Evolutionary conservation across 2,329 filamentous ascomycete species (phyloP), one percentile per base, ranked within the genome.

Genomic region (Knoxdaviesia proteae): DNA sequence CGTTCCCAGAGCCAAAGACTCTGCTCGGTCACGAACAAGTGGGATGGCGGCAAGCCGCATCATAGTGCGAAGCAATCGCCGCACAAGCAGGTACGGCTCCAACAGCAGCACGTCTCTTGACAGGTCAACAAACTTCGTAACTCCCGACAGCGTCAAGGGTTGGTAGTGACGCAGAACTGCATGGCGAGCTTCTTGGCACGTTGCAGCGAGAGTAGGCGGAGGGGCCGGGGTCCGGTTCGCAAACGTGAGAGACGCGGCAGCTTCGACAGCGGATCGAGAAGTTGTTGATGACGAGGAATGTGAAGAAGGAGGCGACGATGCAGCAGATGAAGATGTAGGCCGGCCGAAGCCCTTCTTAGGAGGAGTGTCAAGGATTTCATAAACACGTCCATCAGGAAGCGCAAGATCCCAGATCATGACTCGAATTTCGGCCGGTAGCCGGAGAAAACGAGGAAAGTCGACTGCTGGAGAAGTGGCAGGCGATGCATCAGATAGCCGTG

Each of bases 61-160:
- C 38, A 67, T 52, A 10, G 63, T 61, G 37, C 64, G 63, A 46
- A 65, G 56, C 20, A 67, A 54, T 41, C 62, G 56, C 52, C 64
- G 62, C 48, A 65, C 60, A 40, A 65, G 60, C 6, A 67, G 54
- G 48, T 65, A 67, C 1, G 63, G 63, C 47, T 67, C 64, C 34
- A 67, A 58, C 30, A 67, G 53, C 34, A 67, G 52, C 35, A 67
- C 58, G 46, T 67, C 64, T 34, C 63, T 59, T 32, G 56, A 54
- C 7, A 65, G 56, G 47, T 67, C 62, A 46, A 67, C 56, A 38
- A 59, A 62, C 48, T 67, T 67, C 40, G 64, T 64, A n/a, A 61
- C 63, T 32, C 51, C 50, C 6, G 61, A 62, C 39, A 67, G 57
- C 1, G 56, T 60, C 39, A 67, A 53, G 8, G 63, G 61, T 42